Conservation (phyloP, 1,284 basidiomycete species). For the Fomitopsis betulina region DNA sequence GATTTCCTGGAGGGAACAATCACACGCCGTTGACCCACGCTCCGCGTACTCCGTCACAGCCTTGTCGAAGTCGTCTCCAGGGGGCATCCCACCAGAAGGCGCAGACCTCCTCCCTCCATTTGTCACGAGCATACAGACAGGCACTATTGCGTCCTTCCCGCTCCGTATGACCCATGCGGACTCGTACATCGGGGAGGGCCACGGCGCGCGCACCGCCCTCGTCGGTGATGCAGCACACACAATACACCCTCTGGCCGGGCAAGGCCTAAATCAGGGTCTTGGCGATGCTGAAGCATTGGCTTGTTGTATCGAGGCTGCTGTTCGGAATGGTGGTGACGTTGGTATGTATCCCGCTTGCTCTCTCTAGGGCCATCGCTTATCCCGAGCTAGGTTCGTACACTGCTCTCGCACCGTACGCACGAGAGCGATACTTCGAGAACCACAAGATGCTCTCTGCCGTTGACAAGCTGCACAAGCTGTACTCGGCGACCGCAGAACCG, state of each 20-base stretch:
- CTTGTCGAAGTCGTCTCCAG: constrained; percentile 15
- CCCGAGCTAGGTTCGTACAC: constrained; percentile 66
- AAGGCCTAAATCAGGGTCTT: constrained; percentile 92
- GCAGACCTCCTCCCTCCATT: constrained; percentile 71
- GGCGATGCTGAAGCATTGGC: constrained; percentile 78
- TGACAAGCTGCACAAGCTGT: constrained; percentile 88
- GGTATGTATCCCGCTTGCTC: constrained; percentile 43
- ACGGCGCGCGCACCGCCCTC: constrained; percentile 72
- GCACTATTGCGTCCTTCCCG: constrained; percentile 89
- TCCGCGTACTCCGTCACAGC: constrained; percentile 57
- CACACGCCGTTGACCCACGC: constrained; percentile 56
- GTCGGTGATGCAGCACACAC: constrained; percentile 97
- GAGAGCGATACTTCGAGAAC: constrained; percentile 80
- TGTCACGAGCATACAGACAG: constrained; percentile 67
- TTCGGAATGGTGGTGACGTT: constrained; percentile 71
- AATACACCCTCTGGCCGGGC: constrained; percentile 95
- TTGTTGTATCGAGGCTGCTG: constrained; percentile 52
- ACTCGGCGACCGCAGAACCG: constrained; percentile 59
- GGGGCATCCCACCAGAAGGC: constrained; percentile 60
- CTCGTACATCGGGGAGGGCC: constrained; percentile 74
- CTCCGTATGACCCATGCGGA: constrained; percentile 87
- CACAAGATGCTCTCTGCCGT: constrained; percentile 79
- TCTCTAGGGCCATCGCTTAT: neutral
- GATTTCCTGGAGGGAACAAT: constrained; percentile 63
- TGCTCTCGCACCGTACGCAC: constrained; percentile 71